Percentiles rank a stretch among this genome's conserved stretches.
These are phyloP conservation scores for Thalassiosira sp. DNA, from an alignment of 352 stramenopile species.

Conservation along the genomic window DNA sequence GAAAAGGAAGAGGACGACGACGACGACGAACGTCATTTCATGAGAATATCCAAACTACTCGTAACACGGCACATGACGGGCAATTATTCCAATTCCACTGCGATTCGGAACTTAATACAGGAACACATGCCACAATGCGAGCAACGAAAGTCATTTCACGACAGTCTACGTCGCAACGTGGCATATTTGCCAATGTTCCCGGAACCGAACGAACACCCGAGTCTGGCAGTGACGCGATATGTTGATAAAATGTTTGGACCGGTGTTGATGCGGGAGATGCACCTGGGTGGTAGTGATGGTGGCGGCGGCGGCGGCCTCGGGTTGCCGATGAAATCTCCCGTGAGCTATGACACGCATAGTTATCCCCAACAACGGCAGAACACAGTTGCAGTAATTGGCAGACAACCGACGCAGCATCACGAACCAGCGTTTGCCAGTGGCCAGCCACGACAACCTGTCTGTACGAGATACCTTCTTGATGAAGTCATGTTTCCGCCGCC, in stretches of 20 bases:
- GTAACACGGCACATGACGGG: slow-evolving; percentile 26
- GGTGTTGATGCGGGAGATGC: slow-evolving; percentile 21
- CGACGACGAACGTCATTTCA: slow-evolving; percentile 39
- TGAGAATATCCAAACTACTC: slow-evolving; percentile 38
- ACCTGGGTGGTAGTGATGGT: background rate
- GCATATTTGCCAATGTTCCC: slow-evolving; percentile 45
- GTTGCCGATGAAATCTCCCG: background rate
- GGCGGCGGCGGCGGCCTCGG: background rate
- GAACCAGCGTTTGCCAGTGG: no score
- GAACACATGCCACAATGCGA: slow-evolving; percentile 17
- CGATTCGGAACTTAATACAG: slow-evolving; percentile 22
- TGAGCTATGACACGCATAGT: slow-evolving; percentile 1
- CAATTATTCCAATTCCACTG: background rate
- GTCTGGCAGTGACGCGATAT: slow-evolving; percentile 30
- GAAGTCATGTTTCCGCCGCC: slow-evolving; percentile 5
- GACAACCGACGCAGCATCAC: background rate
- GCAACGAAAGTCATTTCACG: slow-evolving; percentile 16
- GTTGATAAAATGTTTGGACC: slow-evolving; percentile 43
- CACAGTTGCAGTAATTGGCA: no score
- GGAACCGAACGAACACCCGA: slow-evolving; percentile 43
- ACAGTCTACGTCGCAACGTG: slow-evolving; percentile 23
- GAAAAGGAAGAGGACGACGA: no score
- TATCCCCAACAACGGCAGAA: slow-evolving; percentile 19
- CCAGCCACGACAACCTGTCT: background rate
- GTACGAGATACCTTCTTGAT: background rate